phyloP scores from a whole-genome alignment of 129 eudicot genomes.

The Pseudognaphalium luteoalbum region DNA sequence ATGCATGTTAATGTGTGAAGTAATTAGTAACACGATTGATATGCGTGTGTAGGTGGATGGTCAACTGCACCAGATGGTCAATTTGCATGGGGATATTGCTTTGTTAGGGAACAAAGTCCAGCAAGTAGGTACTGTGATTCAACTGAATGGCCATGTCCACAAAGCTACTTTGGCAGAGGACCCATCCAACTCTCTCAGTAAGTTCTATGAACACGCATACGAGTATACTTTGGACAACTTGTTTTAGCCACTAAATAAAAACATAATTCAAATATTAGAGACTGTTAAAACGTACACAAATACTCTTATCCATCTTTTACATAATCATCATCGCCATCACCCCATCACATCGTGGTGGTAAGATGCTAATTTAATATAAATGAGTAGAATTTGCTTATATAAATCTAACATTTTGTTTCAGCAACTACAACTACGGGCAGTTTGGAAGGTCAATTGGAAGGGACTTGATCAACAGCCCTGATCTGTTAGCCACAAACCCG shows the following conservation, averaged over 20 bases:
- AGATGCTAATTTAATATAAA: no score
- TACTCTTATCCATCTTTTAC: no score
- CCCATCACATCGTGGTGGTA: no score
- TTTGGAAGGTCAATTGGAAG: conserved; percentile 42
- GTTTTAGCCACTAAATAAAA: no score
- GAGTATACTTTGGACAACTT: no score
- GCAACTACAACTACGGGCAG: conserved; percentile 55
- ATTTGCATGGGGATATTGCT: conserved; percentile 68
- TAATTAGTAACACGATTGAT: background rate
- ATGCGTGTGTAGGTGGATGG: conserved; percentile 37
- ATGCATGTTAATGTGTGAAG: background rate
- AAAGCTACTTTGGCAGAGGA: conserved; percentile 53
- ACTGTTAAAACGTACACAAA: no score
- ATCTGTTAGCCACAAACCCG: conserved; percentile 52
- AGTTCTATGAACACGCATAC: background rate
- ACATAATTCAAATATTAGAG: no score
- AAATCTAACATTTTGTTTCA: conserved; percentile 20
- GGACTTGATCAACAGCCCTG: conserved; percentile 52
- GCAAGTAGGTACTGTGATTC: conserved; percentile 22
- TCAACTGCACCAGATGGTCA: conserved; percentile 58
- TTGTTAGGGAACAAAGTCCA: conserved; percentile 36
- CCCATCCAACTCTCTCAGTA: conserved; percentile 60
- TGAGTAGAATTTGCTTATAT: no score
- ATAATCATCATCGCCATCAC: no score
- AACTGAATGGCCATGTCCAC: conserved; percentile 37